Conservation (phyloP, 2,329 filamentous ascomycete species). For the Penicillium italicum region DNA sequence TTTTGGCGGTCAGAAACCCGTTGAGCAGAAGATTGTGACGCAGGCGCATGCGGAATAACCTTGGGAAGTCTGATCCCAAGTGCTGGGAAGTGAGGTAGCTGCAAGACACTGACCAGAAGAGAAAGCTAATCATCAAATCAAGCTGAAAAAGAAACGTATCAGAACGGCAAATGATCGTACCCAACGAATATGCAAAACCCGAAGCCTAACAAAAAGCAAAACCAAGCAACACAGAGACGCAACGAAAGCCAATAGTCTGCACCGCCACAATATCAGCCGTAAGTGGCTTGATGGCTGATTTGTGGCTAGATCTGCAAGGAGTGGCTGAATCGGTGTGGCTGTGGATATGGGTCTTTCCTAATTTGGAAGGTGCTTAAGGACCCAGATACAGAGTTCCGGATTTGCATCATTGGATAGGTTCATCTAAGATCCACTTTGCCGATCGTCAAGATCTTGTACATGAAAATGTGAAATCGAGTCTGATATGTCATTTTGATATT, state of each 20-base stretch:
- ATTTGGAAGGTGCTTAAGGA: slow-evolving; percentile 6
- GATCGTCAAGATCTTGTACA: not conserved
- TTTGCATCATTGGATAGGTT: not conserved
- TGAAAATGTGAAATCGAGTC: slow-evolving; percentile 1
- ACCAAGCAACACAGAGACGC: not conserved
- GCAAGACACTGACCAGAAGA: not conserved
- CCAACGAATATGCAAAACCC: not conserved
- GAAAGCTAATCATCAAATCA: not conserved
- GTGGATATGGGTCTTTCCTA: slow-evolving; percentile 10
- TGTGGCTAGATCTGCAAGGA: slow-evolving; percentile 19
- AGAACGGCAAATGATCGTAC: not conserved
- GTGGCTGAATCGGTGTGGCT: slow-evolving; percentile 22
- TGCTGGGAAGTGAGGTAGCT: not conserved
- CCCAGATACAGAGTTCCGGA: not conserved
- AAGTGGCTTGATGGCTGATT: slow-evolving; percentile 11
- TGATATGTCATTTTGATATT: slow-evolving; percentile 15
- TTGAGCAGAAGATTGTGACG: not conserved
- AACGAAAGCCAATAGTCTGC: slow-evolving; percentile 12
- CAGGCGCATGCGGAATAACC: not conserved
- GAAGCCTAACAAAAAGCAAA: slow-evolving; percentile 13
- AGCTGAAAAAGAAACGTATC: not conserved
- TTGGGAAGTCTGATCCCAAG: not conserved
- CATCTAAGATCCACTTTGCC: not conserved
- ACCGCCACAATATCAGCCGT: slow-evolving; percentile 16
- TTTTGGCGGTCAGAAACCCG: not conserved